These are phyloP conservation scores for Pulicaria dysenterica DNA, from an alignment of 129 eudicot species.

Conservation along the genomic window DNA sequence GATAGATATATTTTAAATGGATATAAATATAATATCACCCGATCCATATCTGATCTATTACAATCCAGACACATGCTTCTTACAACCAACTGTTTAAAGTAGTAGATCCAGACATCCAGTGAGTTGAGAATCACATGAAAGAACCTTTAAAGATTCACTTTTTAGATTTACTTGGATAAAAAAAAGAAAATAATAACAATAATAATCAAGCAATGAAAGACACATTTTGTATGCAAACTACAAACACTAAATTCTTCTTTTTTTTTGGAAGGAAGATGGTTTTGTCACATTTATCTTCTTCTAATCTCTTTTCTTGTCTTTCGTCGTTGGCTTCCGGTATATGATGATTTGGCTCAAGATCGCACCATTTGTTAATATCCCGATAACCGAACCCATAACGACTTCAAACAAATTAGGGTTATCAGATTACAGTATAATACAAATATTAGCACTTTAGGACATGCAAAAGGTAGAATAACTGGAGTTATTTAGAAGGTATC, in stretches of 20 bases:
- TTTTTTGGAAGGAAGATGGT: neutral
- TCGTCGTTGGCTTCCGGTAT: slow-evolving; percentile 77
- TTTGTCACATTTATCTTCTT: slow-evolving; percentile 5
- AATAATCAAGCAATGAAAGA: neutral
- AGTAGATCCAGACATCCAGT: neutral
- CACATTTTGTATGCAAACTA: neutral
- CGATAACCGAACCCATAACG: slow-evolving; percentile 73
- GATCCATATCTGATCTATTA: too few relatives aligned
- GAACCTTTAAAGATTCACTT: neutral
- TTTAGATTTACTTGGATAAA: neutral
- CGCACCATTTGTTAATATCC: slow-evolving; percentile 73
- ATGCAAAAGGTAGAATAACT: neutral
- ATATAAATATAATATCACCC: too few relatives aligned
- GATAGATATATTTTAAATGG: too few relatives aligned
- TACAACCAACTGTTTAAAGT: too few relatives aligned
- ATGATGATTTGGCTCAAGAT: slow-evolving; percentile 75
- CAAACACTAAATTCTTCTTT: neutral
- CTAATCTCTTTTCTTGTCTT: slow-evolving; percentile 67
- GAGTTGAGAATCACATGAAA: slow-evolving; percentile 6
- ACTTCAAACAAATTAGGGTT: slow-evolving; percentile 37
- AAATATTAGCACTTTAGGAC: neutral
- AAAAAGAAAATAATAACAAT: neutral
- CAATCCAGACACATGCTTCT: too few relatives aligned
- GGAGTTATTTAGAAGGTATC: neutral
- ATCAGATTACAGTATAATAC: neutral